Base-by-base conservation (phyloP, 2,329 filamentous ascomycete genomes). In the Aaosphaeria arxii region DNA sequence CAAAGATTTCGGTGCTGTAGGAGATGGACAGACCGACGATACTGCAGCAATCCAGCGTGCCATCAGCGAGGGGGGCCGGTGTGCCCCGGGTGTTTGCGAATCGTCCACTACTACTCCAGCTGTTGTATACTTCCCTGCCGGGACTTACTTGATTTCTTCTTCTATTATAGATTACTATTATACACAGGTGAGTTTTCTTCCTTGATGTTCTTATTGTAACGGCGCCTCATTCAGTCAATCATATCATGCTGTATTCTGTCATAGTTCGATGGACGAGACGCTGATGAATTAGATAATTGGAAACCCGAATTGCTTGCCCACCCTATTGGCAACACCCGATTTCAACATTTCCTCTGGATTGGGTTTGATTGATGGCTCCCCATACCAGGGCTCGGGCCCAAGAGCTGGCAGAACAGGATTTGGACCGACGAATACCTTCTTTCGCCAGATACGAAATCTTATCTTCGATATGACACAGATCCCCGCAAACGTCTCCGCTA, bases 11-110 rank as follows among this genome's bases (percentile, higher is more conserved):
- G 92, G 94, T 49, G 91, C 90, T 62, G 88, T 85, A 74, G 94
- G 94, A 62, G 92, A 99, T 62, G 94, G 92, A 44, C 71, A 74
- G 28, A 89, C 89, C 1, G 92, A 97, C 61, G 94, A 97, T 64
- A 96, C 92, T 11, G 82, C 79, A 5, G 88, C 86, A 17, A 87
- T 97, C 62, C 91, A 96, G 71, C 80, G 81, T 47, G 78, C 91
- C 44, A 82, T 97, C 35, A 67, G 61, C 2, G 61, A 63, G 29
- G 73, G 73, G 3, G 63, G 55, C 13, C 63, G 74, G 32, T 76
- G 74, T 52, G 70, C 61, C 17, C 73, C 72, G 6, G 67, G 69
- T 5, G 52, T 57, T 9, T 75, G 75, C 52, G 54, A 58, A n/a
- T 72, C 69, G 4, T 69, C 74, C 4, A 81, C 80, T 0, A 77